These are phyloP conservation scores for Isochrysis galbana DNA, from an alignment of 78 protist genomes.

Conservation along the genomic window DNA sequence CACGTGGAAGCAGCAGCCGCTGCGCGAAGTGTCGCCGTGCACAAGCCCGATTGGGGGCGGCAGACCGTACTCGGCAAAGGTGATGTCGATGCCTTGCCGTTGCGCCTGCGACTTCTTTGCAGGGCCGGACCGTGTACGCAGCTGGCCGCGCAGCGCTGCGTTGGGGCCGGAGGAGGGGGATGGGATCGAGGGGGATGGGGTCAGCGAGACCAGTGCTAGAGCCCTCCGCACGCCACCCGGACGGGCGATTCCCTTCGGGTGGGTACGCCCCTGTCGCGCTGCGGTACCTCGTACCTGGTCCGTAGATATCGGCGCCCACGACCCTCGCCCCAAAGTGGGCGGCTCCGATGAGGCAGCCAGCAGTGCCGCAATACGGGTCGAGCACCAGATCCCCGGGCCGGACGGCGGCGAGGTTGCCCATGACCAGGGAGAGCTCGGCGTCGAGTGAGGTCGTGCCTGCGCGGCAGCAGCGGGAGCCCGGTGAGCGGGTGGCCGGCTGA, in stretches of 20 bases:
- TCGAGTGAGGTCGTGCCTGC: constrained; percentile 60
- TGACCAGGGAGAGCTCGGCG: constrained; percentile 54
- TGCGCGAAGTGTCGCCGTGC: not conserved
- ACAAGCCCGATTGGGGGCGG: not conserved
- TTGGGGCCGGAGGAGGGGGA: constrained; percentile 21
- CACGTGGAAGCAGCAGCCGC: not conserved
- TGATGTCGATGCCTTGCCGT: not conserved
- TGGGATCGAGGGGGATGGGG: too few species aligned
- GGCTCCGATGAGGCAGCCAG: constrained; percentile 15
- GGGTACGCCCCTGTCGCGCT: too few species aligned
- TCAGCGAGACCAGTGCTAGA: too few species aligned
- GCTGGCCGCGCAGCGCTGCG: not conserved
- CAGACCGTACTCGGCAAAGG: constrained; percentile 9
- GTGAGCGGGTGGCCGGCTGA: not conserved
- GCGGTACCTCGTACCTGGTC: too few species aligned
- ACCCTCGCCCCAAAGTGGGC: constrained; percentile 45
- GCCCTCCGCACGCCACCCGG: too few species aligned
- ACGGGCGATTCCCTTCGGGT: too few species aligned
- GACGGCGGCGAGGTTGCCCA: constrained; percentile 41
- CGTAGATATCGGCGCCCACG: constrained; percentile 58
- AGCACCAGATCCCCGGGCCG: constrained; percentile 13
- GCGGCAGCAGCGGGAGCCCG: not conserved
- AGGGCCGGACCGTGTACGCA: not conserved
- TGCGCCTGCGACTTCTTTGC: not conserved
- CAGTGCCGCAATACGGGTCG: constrained; percentile 67